Conservation (phyloP, 2,329 filamentous ascomycete genomes). For the Colletotrichum aenigma region DNA sequence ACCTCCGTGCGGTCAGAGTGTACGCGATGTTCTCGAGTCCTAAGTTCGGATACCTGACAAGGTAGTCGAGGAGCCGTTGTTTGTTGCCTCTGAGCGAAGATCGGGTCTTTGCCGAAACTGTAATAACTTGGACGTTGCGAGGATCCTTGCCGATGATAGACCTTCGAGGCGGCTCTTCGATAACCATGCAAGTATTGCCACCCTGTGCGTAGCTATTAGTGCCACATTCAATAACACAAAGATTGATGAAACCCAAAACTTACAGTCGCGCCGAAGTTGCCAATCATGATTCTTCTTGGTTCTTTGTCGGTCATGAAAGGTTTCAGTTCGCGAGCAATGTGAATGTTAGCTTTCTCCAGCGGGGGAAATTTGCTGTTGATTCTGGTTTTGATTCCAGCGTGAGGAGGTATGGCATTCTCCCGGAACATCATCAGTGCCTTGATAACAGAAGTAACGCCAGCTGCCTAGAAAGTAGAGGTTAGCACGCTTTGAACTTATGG, state of each 20-base stretch:
- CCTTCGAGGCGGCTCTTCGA: neutral
- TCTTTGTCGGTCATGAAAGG: constrained; percentile 46
- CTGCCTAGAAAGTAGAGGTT: neutral
- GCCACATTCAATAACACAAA: neutral
- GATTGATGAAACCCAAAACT: neutral
- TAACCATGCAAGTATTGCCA: neutral
- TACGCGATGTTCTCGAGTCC: neutral
- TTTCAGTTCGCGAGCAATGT: constrained; percentile 57
- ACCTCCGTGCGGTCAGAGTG: neutral
- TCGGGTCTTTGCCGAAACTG: neutral
- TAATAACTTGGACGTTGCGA: neutral
- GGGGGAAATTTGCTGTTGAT: constrained; percentile 67
- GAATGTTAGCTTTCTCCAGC: constrained; percentile 57
- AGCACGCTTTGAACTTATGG: neutral
- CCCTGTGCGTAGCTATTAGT: neutral
- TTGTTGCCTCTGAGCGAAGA: neutral
- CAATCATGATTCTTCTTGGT: constrained; percentile 57
- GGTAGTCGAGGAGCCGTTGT: neutral
- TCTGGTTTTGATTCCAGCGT: constrained; percentile 68
- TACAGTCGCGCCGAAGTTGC: constrained; percentile 70
- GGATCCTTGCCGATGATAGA: neutral
- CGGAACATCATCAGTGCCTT: neutral
- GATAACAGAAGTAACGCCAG: neutral
- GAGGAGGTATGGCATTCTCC: constrained; percentile 27
- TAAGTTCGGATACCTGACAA: neutral